phyloP scores from a whole-genome alignment of 2,329 filamentous ascomycete genomes.

The Pyrenochaeta sp. region DNA sequence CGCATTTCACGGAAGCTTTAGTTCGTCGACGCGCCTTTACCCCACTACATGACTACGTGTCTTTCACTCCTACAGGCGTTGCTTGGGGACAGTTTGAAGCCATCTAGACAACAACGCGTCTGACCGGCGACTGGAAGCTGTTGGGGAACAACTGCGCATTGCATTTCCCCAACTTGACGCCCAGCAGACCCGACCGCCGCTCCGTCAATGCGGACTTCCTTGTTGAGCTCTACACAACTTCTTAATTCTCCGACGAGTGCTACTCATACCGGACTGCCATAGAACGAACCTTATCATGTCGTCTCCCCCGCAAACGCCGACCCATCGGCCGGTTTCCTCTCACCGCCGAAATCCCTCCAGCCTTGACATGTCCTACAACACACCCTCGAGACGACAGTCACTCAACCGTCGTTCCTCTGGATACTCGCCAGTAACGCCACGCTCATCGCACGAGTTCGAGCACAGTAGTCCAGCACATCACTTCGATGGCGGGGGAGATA shows the following conservation, averaged over 20 bases:
- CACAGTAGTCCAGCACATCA: slow-evolving; percentile 50
- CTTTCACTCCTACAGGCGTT: slow-evolving; percentile 4
- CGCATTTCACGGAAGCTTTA: slow-evolving; percentile 17
- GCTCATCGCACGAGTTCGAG: slow-evolving; percentile 52
- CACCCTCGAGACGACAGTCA: slow-evolving; percentile 45
- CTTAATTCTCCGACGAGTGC: slow-evolving; percentile 13
- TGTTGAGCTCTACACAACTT: slow-evolving; percentile 10
- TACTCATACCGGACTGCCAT: slow-evolving; percentile 8
- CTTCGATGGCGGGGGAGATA: slow-evolving; percentile 52
- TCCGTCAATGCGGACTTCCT: slow-evolving; percentile 17
- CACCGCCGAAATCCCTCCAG: slow-evolving; percentile 53
- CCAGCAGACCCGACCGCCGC: slow-evolving; percentile 22
- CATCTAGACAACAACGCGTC: neutral
- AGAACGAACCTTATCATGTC: slow-evolving; percentile 40
- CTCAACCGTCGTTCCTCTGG: slow-evolving; percentile 55
- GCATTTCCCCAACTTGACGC: slow-evolving; percentile 13
- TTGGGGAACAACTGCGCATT: slow-evolving; percentile 17
- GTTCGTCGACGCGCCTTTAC: slow-evolving; percentile 21
- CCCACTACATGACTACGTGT: slow-evolving; percentile 16
- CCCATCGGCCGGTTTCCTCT: slow-evolving; percentile 45
- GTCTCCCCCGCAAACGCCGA: slow-evolving; percentile 54
- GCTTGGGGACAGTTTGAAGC: neutral
- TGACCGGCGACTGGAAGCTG: slow-evolving; percentile 3
- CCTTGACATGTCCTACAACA: slow-evolving; percentile 53
- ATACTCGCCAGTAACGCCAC: slow-evolving; percentile 55